Evolutionary conservation across 495 filamentous ascomycete genomes (phyloP).

Genomic region (Daldinia concentrica): DNA sequence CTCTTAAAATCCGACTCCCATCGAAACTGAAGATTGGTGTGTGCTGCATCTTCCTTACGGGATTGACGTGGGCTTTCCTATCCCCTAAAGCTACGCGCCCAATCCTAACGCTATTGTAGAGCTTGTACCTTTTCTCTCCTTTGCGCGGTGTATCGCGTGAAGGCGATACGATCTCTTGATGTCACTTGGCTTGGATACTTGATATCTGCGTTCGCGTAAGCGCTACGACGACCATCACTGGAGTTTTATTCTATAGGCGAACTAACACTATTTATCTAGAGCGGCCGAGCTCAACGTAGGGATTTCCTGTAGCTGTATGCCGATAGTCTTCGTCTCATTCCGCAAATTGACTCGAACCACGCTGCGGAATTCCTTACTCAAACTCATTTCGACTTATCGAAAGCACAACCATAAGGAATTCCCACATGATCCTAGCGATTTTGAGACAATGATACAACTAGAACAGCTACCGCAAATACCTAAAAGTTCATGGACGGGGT

Average conservation of each 20-base stretch:
- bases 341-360: neutral
- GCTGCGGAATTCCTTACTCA: neutral
- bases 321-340: neutral
- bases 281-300: neutral
- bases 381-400: neutral
- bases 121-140: neutral
- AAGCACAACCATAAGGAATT: neutral
- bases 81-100: neutral
- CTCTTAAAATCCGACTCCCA: neutral
- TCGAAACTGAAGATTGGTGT: neutral
- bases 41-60: neutral
- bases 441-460: neutral
- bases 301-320: neutral
- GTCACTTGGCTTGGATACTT: neutral
- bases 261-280: neutral
- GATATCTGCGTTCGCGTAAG: no score
- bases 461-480: neutral
- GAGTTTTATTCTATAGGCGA: no score
- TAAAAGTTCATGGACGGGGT: neutral
- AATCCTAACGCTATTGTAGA: neutral
- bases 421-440: neutral
- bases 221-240: no score
- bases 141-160: neutral
- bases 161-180: neutral
- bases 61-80: neutral